phyloP scores from a whole-genome alignment of 192 early-diverging fungal genomes.

The Coemansia sp. region DNA sequence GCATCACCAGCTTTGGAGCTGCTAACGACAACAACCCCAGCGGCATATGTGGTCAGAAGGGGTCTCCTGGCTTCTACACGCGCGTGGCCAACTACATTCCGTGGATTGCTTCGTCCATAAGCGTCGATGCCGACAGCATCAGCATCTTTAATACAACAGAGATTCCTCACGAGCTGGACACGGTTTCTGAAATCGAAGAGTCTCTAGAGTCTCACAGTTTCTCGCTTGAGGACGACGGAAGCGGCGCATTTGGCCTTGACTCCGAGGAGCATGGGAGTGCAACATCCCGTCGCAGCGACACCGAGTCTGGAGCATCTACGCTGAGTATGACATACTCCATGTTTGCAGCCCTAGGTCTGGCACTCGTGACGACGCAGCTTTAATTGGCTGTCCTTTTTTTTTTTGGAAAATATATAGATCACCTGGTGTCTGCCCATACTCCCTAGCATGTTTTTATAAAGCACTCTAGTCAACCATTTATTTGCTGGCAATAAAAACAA shows the following conservation, averaged over 20 bases:
- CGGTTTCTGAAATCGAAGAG: background rate
- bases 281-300: background rate
- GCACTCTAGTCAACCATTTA: background rate
- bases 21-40: constrained; percentile 19
- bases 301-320: background rate
- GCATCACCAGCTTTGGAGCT: constrained; percentile 42
- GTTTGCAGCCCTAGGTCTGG: background rate
- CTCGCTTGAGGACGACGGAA: background rate
- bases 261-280: background rate
- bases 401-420: background rate
- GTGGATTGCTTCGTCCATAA: constrained; percentile 31
- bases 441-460: background rate
- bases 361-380: background rate
- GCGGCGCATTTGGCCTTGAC: background rate
- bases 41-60: constrained; percentile 26
- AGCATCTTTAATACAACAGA: constrained; percentile 18
- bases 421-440: background rate
- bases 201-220: background rate
- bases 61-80: constrained; percentile 45
- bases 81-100: constrained; percentile 33
- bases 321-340: background rate
- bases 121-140: constrained; percentile 18
- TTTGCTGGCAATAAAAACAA: background rate
- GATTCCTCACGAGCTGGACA: background rate
- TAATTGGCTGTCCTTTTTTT: background rate